phyloP scores from a whole-genome alignment of 2,329 filamentous ascomycete species.

The Alternaria incomplexa region DNA sequence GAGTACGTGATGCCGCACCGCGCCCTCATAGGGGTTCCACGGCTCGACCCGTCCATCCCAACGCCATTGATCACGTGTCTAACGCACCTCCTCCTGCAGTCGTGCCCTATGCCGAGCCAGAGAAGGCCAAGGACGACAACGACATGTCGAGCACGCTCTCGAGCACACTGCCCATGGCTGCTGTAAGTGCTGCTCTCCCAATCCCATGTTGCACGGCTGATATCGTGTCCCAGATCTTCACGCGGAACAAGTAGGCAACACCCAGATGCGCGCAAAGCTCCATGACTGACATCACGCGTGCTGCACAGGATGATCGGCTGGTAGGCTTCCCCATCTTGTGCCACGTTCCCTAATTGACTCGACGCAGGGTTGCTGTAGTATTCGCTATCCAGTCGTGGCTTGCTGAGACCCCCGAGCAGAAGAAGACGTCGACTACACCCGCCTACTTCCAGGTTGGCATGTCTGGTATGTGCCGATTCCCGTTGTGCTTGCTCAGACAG shows the following conservation, averaged over 20 bases:
- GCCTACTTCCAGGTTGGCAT: constrained; percentile 78
- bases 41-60: neutral
- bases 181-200: constrained; percentile 57
- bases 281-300: constrained; percentile 23
- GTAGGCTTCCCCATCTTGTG: constrained; percentile 47
- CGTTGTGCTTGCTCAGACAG: neutral
- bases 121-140: constrained; percentile 64
- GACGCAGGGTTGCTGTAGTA: constrained; percentile 70
- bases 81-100: constrained; percentile 59
- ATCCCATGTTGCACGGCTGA: constrained; percentile 34
- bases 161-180: constrained; percentile 92
- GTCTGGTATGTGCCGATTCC: constrained; percentile 65
- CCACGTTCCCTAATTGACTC: constrained; percentile 17
- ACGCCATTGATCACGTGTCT: constrained; percentile 37
- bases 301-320: constrained; percentile 66
- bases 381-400: constrained; percentile 79
- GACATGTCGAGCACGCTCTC: constrained; percentile 75
- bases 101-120: constrained; percentile 84
- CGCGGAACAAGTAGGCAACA: constrained; percentile 74
- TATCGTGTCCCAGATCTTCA: constrained; percentile 71
- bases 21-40: constrained; percentile 4
- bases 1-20: constrained; percentile 59
- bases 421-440: constrained; percentile 71
- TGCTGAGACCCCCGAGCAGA: constrained; percentile 72
- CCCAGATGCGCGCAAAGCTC: constrained; percentile 7